Evolutionary conservation across 2,329 filamentous ascomycete species (phyloP).

Genomic region (Lasiodiplodia citricola): DNA sequence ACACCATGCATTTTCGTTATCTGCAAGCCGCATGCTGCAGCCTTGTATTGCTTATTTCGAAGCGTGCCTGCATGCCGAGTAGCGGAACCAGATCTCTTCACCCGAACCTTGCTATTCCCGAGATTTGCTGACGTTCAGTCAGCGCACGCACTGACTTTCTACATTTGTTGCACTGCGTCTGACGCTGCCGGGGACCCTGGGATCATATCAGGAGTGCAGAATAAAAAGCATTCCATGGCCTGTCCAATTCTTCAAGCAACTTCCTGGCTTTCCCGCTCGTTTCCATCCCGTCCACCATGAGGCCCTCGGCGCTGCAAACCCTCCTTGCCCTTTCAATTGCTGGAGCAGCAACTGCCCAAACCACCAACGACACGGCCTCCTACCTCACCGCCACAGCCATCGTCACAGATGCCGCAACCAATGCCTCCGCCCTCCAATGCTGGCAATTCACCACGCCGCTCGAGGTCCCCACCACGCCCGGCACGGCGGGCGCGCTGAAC

Average conservation of each 20-base stretch:
- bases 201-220: not conserved
- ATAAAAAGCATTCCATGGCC: not conserved
- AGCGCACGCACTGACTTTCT: not conserved
- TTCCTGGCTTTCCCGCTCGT: not conserved
- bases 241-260: not conserved
- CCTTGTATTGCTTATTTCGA: too few relatives aligned
- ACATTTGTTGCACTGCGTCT: not conserved
- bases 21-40: not conserved
- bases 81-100: not conserved
- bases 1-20: not conserved
- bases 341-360: not conserved
- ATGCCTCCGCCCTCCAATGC: slow-evolving; percentile 42
- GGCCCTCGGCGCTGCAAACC: not conserved
- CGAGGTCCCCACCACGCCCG: slow-evolving; percentile 35
- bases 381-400: slow-evolving; percentile 40
- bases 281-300: not conserved
- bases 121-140: not conserved
- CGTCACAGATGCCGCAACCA: slow-evolving; percentile 36
- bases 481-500: slow-evolving; percentile 36
- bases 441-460: slow-evolving; percentile 41
- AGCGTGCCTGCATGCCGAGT: not conserved
- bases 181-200: not conserved
- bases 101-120: not conserved
- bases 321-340: not conserved
- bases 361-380: slow-evolving; percentile 5